Percentiles rank a stretch among this genome's conserved stretches.
phyloP scores from a whole-genome alignment of 2,329 filamentous ascomycete species.

The Aspergillus intermedius region DNA sequence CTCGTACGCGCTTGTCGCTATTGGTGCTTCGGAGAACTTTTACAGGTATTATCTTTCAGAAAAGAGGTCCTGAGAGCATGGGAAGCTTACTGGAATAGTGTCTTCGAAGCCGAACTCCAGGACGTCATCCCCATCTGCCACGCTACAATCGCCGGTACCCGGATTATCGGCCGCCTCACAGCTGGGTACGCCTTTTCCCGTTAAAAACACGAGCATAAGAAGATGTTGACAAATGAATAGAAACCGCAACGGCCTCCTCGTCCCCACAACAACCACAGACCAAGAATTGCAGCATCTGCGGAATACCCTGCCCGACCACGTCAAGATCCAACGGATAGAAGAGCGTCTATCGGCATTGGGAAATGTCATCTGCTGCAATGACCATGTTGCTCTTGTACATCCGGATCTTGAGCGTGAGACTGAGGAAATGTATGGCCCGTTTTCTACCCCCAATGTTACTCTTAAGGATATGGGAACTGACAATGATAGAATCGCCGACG shows the following conservation, averaged over 20 bases:
- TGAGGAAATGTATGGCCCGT: conserved; percentile 66
- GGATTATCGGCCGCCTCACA: conserved; percentile 92
- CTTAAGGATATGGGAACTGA: not conserved
- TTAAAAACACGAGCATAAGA: not conserved
- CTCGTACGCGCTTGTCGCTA: conserved; percentile 87
- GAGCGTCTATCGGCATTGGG: conserved; percentile 91
- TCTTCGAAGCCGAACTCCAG: conserved; percentile 96
- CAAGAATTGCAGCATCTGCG: conserved; percentile 96
- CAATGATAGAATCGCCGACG: conserved; percentile 65
- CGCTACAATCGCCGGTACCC: conserved; percentile 90
- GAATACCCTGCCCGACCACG: conserved; percentile 83
- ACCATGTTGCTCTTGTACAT: conserved; percentile 93
- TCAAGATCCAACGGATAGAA: conserved; percentile 96
- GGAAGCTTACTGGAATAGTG: conserved; percentile 43
- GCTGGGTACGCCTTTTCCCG: conserved; percentile 58
- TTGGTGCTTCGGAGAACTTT: conserved; percentile 97
- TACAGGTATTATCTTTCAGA: conserved; percentile 58
- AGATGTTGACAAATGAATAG: conserved; percentile 36
- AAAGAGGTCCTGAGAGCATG: conserved; percentile 7
- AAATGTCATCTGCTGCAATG: conserved; percentile 94
- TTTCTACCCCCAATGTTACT: not conserved
- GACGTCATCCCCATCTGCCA: conserved; percentile 96
- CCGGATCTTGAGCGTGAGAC: conserved; percentile 96
- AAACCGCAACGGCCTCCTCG: conserved; percentile 93
- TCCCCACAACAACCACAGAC: conserved; percentile 92